Conservation (phyloP, 257 asterid genomes). For the Solanum medicagineum region DNA sequence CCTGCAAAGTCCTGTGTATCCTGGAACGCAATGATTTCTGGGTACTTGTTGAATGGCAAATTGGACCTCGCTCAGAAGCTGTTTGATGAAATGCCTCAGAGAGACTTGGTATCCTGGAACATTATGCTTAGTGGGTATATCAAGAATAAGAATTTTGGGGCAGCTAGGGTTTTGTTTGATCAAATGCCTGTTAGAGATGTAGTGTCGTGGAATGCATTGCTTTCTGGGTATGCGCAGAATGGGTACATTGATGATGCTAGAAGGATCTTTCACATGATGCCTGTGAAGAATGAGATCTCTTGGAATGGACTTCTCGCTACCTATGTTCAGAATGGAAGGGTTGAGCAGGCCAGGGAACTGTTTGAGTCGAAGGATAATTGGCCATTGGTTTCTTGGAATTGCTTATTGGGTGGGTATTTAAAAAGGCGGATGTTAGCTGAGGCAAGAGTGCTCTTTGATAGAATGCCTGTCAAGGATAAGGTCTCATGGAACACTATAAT, state of each 20-base stretch:
- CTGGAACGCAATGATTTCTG: constrained; percentile 77
- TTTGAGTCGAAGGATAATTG: constrained; percentile 62
- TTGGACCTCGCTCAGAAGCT: constrained; percentile 41
- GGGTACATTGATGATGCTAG: constrained; percentile 75
- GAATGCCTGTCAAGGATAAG: constrained; percentile 65
- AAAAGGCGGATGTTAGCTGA: constrained; percentile 64
- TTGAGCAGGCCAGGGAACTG: constrained; percentile 69
- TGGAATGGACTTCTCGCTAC: constrained; percentile 93
- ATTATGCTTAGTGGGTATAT: constrained; percentile 58
- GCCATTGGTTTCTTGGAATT: constrained; percentile 89
- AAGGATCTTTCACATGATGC: constrained; percentile 58
- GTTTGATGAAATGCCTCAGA: constrained; percentile 59
- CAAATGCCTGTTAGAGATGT: constrained; percentile 74
- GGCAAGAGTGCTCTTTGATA: constrained; percentile 51
- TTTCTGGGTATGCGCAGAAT: constrained; percentile 80
- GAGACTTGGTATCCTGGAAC: constrained; percentile 71
- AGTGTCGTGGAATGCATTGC: constrained; percentile 79
- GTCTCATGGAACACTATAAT: constrained; percentile 90
- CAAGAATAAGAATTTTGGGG: constrained; percentile 48
- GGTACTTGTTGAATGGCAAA: constrained; percentile 42
- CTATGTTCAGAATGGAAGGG: constrained; percentile 68
- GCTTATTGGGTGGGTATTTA: constrained; percentile 89
- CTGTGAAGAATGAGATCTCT: constrained; percentile 71
- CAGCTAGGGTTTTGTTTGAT: constrained; percentile 59
- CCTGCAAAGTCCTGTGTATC: constrained; percentile 52